These are phyloP conservation scores for Heracleum sosnowskyi DNA, from an alignment of 129 eudicot genomes.

Conservation along the genomic window DNA sequence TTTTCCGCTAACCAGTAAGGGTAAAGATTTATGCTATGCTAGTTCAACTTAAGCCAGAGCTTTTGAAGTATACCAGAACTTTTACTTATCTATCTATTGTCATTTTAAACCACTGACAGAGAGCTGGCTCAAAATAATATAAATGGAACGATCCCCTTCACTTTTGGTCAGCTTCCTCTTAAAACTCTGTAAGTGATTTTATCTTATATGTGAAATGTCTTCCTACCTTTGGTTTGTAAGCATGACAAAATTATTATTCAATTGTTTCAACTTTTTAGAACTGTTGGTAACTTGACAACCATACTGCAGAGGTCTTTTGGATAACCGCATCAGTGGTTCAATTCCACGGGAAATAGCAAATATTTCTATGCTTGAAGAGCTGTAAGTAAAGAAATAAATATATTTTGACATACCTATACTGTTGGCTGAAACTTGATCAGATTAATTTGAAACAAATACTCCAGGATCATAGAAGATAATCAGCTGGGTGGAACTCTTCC, in stretches of 20 bases:
- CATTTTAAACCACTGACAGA: conserved; percentile 28
- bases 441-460: too few relatives aligned
- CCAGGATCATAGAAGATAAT: conserved; percentile 69
- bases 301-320: conserved; percentile 51
- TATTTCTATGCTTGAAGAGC: too few relatives aligned
- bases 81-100: neutral
- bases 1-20: neutral
- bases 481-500: conserved; percentile 66
- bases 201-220: neutral
- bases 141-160: conserved; percentile 56
- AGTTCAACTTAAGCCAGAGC: neutral
- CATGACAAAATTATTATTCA: neutral
- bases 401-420: too few relatives aligned
- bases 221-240: neutral
- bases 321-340: conserved; percentile 60
- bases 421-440: too few relatives aligned
- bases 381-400: too few relatives aligned
- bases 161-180: conserved; percentile 45
- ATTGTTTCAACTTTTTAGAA: neutral
- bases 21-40: neutral
- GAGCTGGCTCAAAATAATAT: conserved; percentile 68
- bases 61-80: neutral
- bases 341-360: too few relatives aligned
- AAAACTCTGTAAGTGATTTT: conserved; percentile 47
- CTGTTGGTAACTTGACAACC: conserved; percentile 12